Evolutionary conservation across 192 early-diverging fungal genomes (phyloP), one percentile per base, ranked within the genome.

Genomic region (Oehlia diaphana): DNA sequence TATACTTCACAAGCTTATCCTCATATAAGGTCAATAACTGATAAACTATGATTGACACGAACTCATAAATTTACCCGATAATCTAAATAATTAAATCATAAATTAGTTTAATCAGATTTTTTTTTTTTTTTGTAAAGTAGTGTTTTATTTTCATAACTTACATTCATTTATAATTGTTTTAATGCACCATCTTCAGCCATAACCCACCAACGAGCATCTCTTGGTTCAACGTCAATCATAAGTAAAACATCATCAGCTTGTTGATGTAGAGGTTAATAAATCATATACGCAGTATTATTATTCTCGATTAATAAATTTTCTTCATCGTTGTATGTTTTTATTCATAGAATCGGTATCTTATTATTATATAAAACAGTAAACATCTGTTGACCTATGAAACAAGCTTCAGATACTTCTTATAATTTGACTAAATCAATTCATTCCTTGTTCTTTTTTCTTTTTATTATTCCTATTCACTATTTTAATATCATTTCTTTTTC

Each of bases 121-220:
- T 37, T 37, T 37, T 37, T 37, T 37, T 0, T 26, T 26, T 28
- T 69, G 66, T 0, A 26, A 26, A 26, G 26, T 26, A n/a, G 66
- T 66, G 35, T 49, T 82, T 21, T 5, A 73, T 80, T 21, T 80
- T 77, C 9, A 75, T 80, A 9, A 82, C 39, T 33, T 72, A 79
- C 72, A 78, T 87, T 81, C 72, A 85, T 23, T 67, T 86, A 9
- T 49, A 83, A 75, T 84, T 83, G 78, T 72, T 85, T 67, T 58
- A 87, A 12, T 49, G 68, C 63, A 66, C 82, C 82, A 82, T 82
- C 49, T 78, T 82, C 72, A 79, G 81, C 44, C 76, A 80, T 61
- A 72, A 80, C 31, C 71, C 76, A 44, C 50, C 80, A 77, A 79
- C 28, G 4, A 64, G 64, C 14, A 50, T 76, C 28, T 73, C 79